A percentile compares a stretch with the other conserved stretches of the same genome.
Conservation (phyloP, 2,329 filamentous ascomycete species). For the Raffaelea deltoideospora region DNA sequence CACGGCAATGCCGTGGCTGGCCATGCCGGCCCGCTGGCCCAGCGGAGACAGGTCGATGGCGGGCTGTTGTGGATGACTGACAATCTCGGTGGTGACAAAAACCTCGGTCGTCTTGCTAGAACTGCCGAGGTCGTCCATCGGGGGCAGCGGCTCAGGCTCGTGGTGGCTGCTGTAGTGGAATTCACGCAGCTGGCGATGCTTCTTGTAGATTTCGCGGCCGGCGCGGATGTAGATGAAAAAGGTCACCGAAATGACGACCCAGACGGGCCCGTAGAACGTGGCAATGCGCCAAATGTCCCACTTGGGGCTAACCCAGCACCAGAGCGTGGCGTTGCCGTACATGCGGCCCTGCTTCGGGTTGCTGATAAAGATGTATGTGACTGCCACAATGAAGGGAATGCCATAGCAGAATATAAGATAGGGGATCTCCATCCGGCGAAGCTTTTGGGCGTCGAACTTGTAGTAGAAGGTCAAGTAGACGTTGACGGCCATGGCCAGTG, state of each 20-base stretch:
- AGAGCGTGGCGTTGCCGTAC: slow-evolving; percentile 62
- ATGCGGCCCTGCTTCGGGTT: slow-evolving; percentile 33
- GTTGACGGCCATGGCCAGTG: slow-evolving; percentile 69
- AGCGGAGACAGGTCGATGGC: slow-evolving; percentile 20
- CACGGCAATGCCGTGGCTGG: not conserved
- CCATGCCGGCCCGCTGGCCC: slow-evolving; percentile 9
- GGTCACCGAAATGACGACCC: slow-evolving; percentile 47
- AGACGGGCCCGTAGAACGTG: slow-evolving; percentile 59
- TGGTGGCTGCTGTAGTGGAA: slow-evolving; percentile 37
- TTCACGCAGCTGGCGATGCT: slow-evolving; percentile 44
- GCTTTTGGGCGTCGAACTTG: slow-evolving; percentile 49
- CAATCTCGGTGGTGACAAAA: slow-evolving; percentile 40
- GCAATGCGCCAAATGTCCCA: slow-evolving; percentile 62
- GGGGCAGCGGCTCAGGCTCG: slow-evolving; percentile 23
- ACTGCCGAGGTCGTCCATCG: slow-evolving; percentile 27
- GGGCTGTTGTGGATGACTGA: slow-evolving; percentile 8
- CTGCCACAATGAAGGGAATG: slow-evolving; percentile 51
- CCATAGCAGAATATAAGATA: slow-evolving; percentile 61
- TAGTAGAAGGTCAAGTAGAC: slow-evolving; percentile 70
- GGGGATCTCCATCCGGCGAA: slow-evolving; percentile 54
- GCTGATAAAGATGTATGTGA: slow-evolving; percentile 51
- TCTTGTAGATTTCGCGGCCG: slow-evolving; percentile 52
- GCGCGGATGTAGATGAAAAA: slow-evolving; percentile 51
- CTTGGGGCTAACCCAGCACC: slow-evolving; percentile 60
- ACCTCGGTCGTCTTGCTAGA: slow-evolving; percentile 48